Conservation (phyloP, 2,329 filamentous ascomycete genomes). For the Pestalotiopsis sp. region DNA sequence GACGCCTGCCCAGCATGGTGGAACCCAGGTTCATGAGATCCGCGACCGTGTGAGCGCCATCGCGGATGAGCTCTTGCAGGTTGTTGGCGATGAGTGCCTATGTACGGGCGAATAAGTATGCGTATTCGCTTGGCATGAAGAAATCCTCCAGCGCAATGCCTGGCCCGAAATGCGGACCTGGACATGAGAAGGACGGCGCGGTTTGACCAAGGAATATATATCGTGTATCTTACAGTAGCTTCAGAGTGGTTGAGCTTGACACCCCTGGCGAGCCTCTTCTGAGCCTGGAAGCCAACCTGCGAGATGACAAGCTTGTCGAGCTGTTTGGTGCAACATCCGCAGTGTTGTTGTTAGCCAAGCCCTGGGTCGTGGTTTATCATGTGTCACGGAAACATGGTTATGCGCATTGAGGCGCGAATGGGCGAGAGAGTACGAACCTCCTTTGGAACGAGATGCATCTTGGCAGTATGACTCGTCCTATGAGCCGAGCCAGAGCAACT, state of each 20-base stretch:
- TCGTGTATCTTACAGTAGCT: slow-evolving; percentile 62
- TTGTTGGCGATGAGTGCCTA: slow-evolving; percentile 83
- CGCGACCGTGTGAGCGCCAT: slow-evolving; percentile 89
- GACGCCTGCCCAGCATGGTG: slow-evolving; percentile 89
- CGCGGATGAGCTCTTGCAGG: slow-evolving; percentile 93
- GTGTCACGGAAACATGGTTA: slow-evolving; percentile 1
- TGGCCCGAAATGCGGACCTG: not conserved
- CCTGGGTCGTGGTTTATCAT: not conserved
- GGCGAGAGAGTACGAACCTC: slow-evolving; percentile 27
- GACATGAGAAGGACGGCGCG: not conserved
- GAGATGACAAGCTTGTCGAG: slow-evolving; percentile 95
- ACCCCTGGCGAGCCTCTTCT: slow-evolving; percentile 83
- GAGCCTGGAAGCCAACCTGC: slow-evolving; percentile 84
- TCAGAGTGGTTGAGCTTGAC: slow-evolving; percentile 89
- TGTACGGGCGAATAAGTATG: not conserved
- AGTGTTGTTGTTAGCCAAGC: slow-evolving; percentile 10
- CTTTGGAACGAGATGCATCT: slow-evolving; percentile 36
- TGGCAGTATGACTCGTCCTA: slow-evolving; percentile 1
- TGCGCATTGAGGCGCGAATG: not conserved
- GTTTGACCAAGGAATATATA: not conserved
- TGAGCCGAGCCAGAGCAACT: not conserved
- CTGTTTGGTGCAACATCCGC: slow-evolving; percentile 45
- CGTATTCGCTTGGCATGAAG: not conserved
- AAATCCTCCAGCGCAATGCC: not conserved
- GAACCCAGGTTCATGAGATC: slow-evolving; percentile 92